A percentile compares a stretch with the other conserved stretches of the same genome.
Conservation (phyloP, 768 basidiomycete species). For the Pleurotus pulmonarius region DNA sequence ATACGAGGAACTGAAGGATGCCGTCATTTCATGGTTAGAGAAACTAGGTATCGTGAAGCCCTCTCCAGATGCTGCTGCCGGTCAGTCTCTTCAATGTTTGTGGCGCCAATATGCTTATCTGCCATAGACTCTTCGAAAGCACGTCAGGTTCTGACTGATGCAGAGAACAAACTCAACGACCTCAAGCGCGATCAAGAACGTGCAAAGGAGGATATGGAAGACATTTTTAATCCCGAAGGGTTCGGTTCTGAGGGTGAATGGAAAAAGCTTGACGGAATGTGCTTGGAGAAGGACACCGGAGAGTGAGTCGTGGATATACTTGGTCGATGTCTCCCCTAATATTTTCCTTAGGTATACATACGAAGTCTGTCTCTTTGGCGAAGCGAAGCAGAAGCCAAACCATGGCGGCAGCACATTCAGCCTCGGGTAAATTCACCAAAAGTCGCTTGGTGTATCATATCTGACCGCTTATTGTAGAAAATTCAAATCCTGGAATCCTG, state of each 20-base stretch:
- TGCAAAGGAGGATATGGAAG: conserved; percentile 53
- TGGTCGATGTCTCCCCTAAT: background rate
- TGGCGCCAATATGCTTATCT: background rate
- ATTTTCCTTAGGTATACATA: conserved; percentile 73
- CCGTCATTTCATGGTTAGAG: conserved; percentile 58
- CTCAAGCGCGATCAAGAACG: conserved; percentile 50
- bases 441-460: background rate
- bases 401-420: conserved; percentile 70
- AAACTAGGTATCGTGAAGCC: conserved; percentile 55
- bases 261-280: conserved; percentile 88
- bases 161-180: conserved; percentile 55
- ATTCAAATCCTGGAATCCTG: conserved; percentile 80
- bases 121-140: conserved; percentile 55
- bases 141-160: conserved; percentile 57
- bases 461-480: conserved; percentile 36
- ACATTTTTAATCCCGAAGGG: conserved; percentile 59
- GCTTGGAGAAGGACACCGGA: conserved; percentile 79
- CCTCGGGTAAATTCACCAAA: conserved; percentile 69
- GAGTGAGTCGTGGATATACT: conserved; percentile 58
- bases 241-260: conserved; percentile 88
- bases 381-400: conserved; percentile 85
- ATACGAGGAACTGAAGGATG: conserved; percentile 65
- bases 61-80: conserved; percentile 30
- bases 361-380: conserved; percentile 87
- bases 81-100: conserved; percentile 7